Conservation (phyloP, 2,329 filamentous ascomycete genomes). For the Periconia sp. region DNA sequence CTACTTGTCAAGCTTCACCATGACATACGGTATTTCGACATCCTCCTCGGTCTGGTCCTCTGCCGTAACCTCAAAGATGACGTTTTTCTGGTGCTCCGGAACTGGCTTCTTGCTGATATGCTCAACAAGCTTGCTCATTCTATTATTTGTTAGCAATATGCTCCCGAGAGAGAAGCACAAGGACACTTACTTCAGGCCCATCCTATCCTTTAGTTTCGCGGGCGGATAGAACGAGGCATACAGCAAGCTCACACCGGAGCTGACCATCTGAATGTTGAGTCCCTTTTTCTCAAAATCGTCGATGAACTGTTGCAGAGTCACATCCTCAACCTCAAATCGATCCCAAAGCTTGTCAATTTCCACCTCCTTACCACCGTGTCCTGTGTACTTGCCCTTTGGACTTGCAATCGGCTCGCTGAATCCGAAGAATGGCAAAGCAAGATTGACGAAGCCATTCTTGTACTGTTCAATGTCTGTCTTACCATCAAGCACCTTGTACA, state of each 20-base stretch:
- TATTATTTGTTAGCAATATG: slow-evolving; percentile 48
- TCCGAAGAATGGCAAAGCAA: slow-evolving; percentile 95
- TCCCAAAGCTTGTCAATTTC: slow-evolving; percentile 97
- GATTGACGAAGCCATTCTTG: slow-evolving; percentile 98
- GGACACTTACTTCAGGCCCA: slow-evolving; percentile 68
- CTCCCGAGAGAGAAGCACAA: neutral
- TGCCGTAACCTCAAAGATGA: slow-evolving; percentile 93
- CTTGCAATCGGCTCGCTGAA: slow-evolving; percentile 97
- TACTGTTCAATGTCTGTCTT: slow-evolving; percentile 98
- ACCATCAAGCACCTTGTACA: slow-evolving; percentile 96
- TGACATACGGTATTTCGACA: slow-evolving; percentile 96
- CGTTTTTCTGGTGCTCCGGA: slow-evolving; percentile 88
- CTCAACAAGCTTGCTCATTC: slow-evolving; percentile 87
- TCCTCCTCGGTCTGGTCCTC: slow-evolving; percentile 91
- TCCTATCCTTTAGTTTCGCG: slow-evolving; percentile 81
- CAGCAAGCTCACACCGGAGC: slow-evolving; percentile 92
- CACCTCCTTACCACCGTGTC: slow-evolving; percentile 74
- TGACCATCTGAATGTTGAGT: slow-evolving; percentile 87
- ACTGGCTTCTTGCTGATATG: slow-evolving; percentile 90
- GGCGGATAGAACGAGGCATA: slow-evolving; percentile 93
- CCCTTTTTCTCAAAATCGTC: slow-evolving; percentile 80
- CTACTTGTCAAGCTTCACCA: slow-evolving; percentile 72
- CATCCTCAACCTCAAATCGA: slow-evolving; percentile 87
- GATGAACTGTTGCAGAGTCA: slow-evolving; percentile 84
- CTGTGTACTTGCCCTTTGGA: slow-evolving; percentile 88